These are phyloP conservation scores for Butyriboletus loyo DNA, from an alignment of 768 basidiomycete genomes.

Conservation along the genomic window DNA sequence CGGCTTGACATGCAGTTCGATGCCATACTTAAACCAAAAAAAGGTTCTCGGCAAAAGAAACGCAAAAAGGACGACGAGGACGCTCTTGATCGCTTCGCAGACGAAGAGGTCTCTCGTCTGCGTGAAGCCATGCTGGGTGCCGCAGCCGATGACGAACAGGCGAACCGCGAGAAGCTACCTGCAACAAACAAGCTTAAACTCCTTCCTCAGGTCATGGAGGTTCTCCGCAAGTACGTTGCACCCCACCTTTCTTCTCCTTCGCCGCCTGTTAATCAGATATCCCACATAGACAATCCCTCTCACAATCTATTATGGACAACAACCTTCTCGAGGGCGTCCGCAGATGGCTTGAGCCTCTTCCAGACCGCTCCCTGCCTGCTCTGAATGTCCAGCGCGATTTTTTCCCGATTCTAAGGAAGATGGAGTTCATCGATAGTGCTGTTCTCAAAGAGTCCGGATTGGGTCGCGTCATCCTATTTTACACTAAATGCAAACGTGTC, in stretches of 20 bases:
- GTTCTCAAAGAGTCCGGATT: slow-evolving; percentile 90
- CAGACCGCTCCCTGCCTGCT: slow-evolving; percentile 88
- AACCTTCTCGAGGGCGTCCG: slow-evolving; percentile 88
- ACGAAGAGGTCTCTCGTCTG: slow-evolving; percentile 88
- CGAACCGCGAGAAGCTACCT: slow-evolving; percentile 76
- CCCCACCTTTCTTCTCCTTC: too few relatives aligned
- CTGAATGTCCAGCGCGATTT: slow-evolving; percentile 94
- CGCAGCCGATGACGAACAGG: slow-evolving; percentile 77
- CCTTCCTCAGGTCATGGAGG: slow-evolving; percentile 88
- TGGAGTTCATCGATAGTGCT: slow-evolving; percentile 88
- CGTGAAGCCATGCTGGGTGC: slow-evolving; percentile 85
- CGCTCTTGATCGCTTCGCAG: slow-evolving; percentile 80
- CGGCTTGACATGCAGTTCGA: slow-evolving; percentile 83
- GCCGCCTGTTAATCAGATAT: neutral
- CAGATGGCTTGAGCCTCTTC: slow-evolving; percentile 92
- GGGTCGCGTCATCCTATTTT: slow-evolving; percentile 89
- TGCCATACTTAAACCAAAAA: slow-evolving; percentile 81
- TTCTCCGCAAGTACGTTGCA: slow-evolving; percentile 78
- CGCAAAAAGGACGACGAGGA: slow-evolving; percentile 81
- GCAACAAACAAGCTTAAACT: slow-evolving; percentile 82
- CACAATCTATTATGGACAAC: slow-evolving; percentile 93
- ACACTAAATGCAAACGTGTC: slow-evolving; percentile 92
- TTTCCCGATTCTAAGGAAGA: slow-evolving; percentile 77
- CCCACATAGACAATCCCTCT: slow-evolving; percentile 67
- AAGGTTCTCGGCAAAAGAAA: slow-evolving; percentile 56